Evolutionary conservation across 2,329 filamentous ascomycete genomes (phyloP), one percentile per base, ranked within the genome.

Genomic region (Periglandula ipomoeae): DNA sequence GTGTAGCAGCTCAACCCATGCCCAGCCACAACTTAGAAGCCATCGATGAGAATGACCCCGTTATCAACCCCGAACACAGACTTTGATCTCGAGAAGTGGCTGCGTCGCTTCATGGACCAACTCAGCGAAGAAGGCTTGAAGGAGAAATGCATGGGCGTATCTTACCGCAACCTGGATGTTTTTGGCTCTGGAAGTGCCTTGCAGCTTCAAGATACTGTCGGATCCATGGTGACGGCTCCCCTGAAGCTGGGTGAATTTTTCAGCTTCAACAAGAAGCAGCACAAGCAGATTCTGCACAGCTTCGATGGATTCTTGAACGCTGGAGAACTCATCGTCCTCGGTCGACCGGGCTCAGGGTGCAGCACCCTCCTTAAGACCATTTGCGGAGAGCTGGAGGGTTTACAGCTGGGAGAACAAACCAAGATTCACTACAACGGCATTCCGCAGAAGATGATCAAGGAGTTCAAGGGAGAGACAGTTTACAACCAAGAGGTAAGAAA

Each of bases 241-340:
- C 65, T 86, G 20, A 71, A 79, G 1, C 59, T 78, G 0, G 70
- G 74, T 1, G 77, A 86, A 49, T 65, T 75, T 38, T 69, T 85
- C 44, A 74, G 70, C 20, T 70, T 67, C 13, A 60, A 61, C 1
- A 67, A 65, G 41, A 68, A 71, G 51, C 56, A 67, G 27, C 69
- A 65, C 11, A 83, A 81, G 53, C 74, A 80, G 30, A 87, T 87
- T 52, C 65, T 87, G 17, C 70, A 73, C 27, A 67, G 74, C 48
- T 85, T 87, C 51, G 76, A 86, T 55, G 84, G 84, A 4, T 54
- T 85, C 3, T 62, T 87, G 13, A 70, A 74, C 50, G 74, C 71
- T 44, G 83, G 84, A 3, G 82, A 88, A 68, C 77, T 87, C 19
- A 74, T 86, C 2, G 83, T 87, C 1, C 72, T 88, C 0, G 84